Evolutionary conservation across 306 rosid genomes (phyloP), one percentile per base, ranked within the genome.

Genomic region (Boehmeria nivea): DNA sequence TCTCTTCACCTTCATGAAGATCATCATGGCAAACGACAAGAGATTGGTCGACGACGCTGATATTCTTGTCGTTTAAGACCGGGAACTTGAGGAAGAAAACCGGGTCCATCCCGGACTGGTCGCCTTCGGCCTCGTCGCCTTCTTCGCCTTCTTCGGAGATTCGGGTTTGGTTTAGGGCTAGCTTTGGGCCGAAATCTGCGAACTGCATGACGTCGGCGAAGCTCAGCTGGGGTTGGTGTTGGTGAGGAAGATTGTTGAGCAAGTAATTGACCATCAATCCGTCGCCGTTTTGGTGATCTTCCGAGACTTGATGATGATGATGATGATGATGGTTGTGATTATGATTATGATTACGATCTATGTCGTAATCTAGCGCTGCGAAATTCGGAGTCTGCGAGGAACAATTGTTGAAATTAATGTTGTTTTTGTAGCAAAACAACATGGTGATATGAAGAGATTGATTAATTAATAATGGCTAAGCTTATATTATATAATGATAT

Each of bases 201-300:
- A 89, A 89, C 76, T 89, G 94, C 97, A 89, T 85, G 68, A 86
- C 95, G 34, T 89, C 97, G 2, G 89, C 89, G 27, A 89, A 86
- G 65, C 83, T 86, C 47, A 86, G 65, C 1, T 24, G 81, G 3
- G 52, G 66, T 2, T 23, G 78, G 5, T 48, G 79, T 0, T 43
- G 74, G 16, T 49, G 66, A 14, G 31, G 47, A 56, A 7, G 19
- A 38, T 38, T 72, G 61, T 15, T 57, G 34, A 57, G 47, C 70
- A 85, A 63, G 76, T 78, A 78, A 51, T 71, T 50, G 21, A 68
- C 70, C 63, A 72, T 72, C 59, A 34, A 18, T 18, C 73, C 75
- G 12, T 25, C 67, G 59, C 58, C 58, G 50, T 54, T 54, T 18
- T 36, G 43, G 20, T 34, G 43, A 12, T 47, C 45, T 18, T 40